phyloP scores from a whole-genome alignment of 352 stramenopile species.

The Pythium insidiosum region DNA sequence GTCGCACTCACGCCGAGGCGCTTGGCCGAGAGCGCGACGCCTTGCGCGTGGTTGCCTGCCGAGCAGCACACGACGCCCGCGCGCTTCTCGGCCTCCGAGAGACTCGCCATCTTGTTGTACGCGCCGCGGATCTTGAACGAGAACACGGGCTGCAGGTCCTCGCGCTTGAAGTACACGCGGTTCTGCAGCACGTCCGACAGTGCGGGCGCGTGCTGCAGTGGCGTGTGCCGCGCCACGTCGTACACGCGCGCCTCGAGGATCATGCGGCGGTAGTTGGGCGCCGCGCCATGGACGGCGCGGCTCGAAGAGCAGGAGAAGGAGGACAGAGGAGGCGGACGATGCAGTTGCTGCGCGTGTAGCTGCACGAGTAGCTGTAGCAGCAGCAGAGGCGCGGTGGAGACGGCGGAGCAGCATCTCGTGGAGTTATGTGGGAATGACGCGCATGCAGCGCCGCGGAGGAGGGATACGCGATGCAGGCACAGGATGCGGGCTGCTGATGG shows the following conservation, averaged over 20 bases:
- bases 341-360: no score
- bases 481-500: no score
- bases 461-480: no score
- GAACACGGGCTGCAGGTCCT: constrained; percentile 97
- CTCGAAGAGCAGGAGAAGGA: no score
- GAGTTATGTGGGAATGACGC: no score
- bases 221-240: constrained; percentile 78
- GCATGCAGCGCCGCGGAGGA: no score
- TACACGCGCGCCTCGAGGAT: constrained; percentile 85
- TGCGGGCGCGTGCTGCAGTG: constrained; percentile 57
- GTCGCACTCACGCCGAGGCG: constrained; percentile 89
- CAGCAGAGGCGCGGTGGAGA: no score
- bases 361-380: no score
- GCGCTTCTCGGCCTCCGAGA: constrained; percentile 64
- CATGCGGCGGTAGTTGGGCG: constrained; percentile 75
- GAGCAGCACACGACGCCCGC: constrained; percentile 79
- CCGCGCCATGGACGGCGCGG: no score
- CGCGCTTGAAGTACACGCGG: constrained; percentile 89
- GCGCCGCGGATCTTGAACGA: constrained; percentile 98
- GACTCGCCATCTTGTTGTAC: constrained; percentile 98
- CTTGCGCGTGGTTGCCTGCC: constrained; percentile 97
- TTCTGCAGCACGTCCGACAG: constrained; percentile 74
- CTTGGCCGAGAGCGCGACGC: constrained; percentile 92
- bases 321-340: no score
- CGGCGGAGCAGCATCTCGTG: no score